Percentiles rank a stretch among this genome's conserved stretches.
These are phyloP conservation scores for Nymphaea thermarum DNA, from an alignment of 164 flowering plant species.

Conservation along the genomic window DNA sequence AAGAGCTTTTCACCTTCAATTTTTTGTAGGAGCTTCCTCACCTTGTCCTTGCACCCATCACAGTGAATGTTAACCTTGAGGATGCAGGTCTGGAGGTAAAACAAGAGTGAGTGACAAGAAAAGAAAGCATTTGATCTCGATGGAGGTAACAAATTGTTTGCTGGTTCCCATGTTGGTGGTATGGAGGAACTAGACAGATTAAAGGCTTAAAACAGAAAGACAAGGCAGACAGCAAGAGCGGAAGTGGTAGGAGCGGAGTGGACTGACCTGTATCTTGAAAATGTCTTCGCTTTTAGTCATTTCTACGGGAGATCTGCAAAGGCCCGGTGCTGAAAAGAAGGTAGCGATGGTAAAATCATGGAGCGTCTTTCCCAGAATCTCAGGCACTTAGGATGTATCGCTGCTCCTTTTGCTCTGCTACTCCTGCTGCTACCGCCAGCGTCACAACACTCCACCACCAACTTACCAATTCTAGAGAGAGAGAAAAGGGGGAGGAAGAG, in stretches of 20 bases:
- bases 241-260: too few relatives aligned
- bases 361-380: background rate
- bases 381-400: background rate
- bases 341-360: background rate
- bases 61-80: slow-evolving; percentile 59
- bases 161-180: background rate
- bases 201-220: background rate
- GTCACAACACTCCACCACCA: background rate
- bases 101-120: slow-evolving; percentile 3
- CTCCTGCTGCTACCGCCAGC: background rate
- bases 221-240: slow-evolving; percentile 2
- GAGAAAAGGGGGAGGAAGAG: background rate
- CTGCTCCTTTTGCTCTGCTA: background rate
- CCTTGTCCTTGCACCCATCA: slow-evolving; percentile 67
- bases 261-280: slow-evolving; percentile 71
- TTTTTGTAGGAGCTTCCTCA: slow-evolving; percentile 60
- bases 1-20: slow-evolving; percentile 39
- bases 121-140: background rate
- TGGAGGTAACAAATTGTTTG: background rate
- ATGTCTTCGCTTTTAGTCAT: slow-evolving; percentile 76
- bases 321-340: background rate
- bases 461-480: background rate
- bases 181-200: background rate
- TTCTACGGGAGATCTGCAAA: slow-evolving; percentile 16
- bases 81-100: slow-evolving; percentile 34